These are phyloP conservation scores for Myriangium duriaei DNA, from an alignment of 2,329 filamentous ascomycete genomes.

Conservation along the genomic window DNA sequence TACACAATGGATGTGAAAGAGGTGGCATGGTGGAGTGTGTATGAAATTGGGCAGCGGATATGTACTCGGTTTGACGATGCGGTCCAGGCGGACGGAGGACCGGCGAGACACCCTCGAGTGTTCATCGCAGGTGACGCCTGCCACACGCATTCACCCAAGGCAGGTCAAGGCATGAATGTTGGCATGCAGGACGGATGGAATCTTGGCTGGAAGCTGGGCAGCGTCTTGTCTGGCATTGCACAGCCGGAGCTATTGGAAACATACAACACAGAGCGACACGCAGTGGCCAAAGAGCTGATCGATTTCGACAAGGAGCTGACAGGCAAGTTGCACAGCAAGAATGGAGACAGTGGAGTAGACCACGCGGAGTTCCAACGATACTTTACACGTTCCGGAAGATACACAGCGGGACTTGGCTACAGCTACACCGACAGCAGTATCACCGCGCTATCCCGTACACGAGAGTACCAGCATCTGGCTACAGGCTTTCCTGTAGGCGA, in stretches of 20 bases:
- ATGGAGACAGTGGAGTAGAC: slow-evolving; percentile 17
- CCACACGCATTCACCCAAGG: slow-evolving; percentile 12
- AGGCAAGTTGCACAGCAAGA: slow-evolving; percentile 12
- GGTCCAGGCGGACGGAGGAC: slow-evolving; percentile 58
- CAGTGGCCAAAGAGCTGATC: slow-evolving; percentile 15
- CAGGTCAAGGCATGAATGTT: slow-evolving; percentile 12
- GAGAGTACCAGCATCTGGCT: slow-evolving; percentile 20
- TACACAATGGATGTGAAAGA: slow-evolving; percentile 37
- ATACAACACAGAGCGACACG: slow-evolving; percentile 14
- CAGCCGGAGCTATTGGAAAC: slow-evolving; percentile 12
- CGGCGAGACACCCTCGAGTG: slow-evolving; percentile 20
- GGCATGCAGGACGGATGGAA: slow-evolving; percentile 15
- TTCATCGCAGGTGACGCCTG: slow-evolving; percentile 13
- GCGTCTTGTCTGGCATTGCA: slow-evolving; percentile 11
- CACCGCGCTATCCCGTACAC: slow-evolving; percentile 7
- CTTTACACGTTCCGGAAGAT: slow-evolving; percentile 9
- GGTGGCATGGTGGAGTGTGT: slow-evolving; percentile 35
- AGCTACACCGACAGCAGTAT: slow-evolving; percentile 3
- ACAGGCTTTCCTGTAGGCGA: slow-evolving; percentile 20
- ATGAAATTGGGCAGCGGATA: slow-evolving; percentile 30
- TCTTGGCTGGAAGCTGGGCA: slow-evolving; percentile 15
- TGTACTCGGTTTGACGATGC: slow-evolving; percentile 32
- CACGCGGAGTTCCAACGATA: slow-evolving; percentile 17
- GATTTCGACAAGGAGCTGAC: slow-evolving; percentile 14
- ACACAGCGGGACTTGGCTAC: slow-evolving; percentile 9